These are phyloP conservation scores for Anisodus tanguticus DNA, from an alignment of 257 asterid genomes.

Conservation along the genomic window DNA sequence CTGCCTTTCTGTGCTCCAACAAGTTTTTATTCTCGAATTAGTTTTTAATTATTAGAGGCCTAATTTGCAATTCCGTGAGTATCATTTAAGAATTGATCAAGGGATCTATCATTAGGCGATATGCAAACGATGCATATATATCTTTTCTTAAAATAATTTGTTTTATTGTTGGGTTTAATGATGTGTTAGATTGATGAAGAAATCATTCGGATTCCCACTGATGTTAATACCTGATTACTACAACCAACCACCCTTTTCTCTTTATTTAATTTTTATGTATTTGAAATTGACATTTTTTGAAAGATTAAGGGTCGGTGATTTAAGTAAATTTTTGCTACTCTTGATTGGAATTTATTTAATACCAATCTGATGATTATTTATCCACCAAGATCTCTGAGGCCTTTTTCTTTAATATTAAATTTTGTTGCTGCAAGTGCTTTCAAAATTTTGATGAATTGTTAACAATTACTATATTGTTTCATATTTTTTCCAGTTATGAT, in stretches of 20 bases:
- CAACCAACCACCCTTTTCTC: conserved; percentile 46
- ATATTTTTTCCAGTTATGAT: no score
- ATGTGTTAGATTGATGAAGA: conserved; percentile 57
- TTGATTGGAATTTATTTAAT: conserved; percentile 49
- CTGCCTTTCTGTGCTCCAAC: not conserved
- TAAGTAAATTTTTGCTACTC: conserved; percentile 70
- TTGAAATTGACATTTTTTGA: no score
- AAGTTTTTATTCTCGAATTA: not conserved
- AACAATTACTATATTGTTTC: no score
- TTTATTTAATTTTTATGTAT: not conserved
- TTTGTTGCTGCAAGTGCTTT: no score
- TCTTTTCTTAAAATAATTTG: not conserved
- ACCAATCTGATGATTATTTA: conserved; percentile 49
- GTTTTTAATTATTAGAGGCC: conserved; percentile 21
- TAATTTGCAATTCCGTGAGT: conserved; percentile 58
- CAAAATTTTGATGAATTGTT: no score
- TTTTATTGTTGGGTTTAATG: no score
- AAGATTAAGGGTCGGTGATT: conserved; percentile 50
- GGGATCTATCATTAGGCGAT: conserved; percentile 65
- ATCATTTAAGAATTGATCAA: conserved; percentile 29
- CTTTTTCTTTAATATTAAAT: not conserved
- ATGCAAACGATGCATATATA: conserved; percentile 23
- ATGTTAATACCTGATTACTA: conserved; percentile 44
- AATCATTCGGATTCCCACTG: conserved; percentile 81
- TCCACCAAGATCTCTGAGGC: conserved; percentile 91